Conservation (phyloP, 202 grass and related monocot genomes). For the Zizania palustris region DNA sequence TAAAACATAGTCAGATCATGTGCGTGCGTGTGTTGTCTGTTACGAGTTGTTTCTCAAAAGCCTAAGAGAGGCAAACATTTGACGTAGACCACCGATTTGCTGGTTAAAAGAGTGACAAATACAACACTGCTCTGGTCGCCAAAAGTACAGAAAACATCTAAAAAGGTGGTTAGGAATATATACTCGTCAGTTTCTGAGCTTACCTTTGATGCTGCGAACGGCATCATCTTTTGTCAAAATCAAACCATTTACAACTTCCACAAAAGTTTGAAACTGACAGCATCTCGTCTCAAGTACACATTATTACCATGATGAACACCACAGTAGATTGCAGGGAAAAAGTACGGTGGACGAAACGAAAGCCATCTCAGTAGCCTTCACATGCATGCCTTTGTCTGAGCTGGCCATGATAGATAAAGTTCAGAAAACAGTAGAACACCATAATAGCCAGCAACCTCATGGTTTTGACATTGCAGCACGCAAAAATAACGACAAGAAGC, state of each 20-base stretch:
- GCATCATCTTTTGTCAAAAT: slow-evolving; percentile 51
- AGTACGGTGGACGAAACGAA: slow-evolving; percentile 44
- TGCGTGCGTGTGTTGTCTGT: slow-evolving; percentile 61
- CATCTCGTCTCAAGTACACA: slow-evolving; percentile 47
- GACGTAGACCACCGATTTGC: slow-evolving; percentile 42
- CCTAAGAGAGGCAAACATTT: slow-evolving; percentile 32
- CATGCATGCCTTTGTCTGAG: slow-evolving; percentile 45
- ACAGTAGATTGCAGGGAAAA: slow-evolving; percentile 53
- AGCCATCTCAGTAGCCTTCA: slow-evolving; percentile 47
- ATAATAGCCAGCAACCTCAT: slow-evolving; percentile 37
- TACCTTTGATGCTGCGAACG: slow-evolving; percentile 41
- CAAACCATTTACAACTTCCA: slow-evolving; percentile 52
- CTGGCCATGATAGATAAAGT: slow-evolving; percentile 37
- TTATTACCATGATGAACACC: slow-evolving; percentile 49
- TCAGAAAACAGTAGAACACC: slow-evolving; percentile 39
- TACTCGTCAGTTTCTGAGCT: slow-evolving; percentile 41
- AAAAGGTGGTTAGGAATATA: slow-evolving; percentile 34
- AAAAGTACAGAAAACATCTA: slow-evolving; percentile 20
- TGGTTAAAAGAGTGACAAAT: slow-evolving; percentile 57
- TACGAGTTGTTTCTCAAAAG: slow-evolving; percentile 41
- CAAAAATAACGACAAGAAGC: slow-evolving; percentile 43
- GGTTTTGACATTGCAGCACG: slow-evolving; percentile 39
- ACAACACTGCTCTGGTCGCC: slow-evolving; percentile 27
- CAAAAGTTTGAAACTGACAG: slow-evolving; percentile 41
- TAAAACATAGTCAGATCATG: slow-evolving; percentile 53